These are phyloP conservation scores for Pichia occidentalis DNA, from an alignment of 805 yeast genomes.

Conservation along the genomic window DNA sequence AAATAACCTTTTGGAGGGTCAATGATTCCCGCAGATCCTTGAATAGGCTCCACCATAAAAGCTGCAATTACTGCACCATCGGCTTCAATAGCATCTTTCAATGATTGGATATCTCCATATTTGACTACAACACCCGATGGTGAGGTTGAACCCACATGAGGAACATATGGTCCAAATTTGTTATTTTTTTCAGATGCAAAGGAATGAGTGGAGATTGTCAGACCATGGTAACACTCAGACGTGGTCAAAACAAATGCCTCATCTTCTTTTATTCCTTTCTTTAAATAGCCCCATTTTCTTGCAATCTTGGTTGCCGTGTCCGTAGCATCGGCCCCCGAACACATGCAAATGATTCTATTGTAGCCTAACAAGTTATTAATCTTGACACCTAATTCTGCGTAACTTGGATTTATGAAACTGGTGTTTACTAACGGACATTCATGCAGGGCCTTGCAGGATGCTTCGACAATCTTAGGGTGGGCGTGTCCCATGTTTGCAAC, in stretches of 20 bases:
- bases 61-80: constrained; percentile 22
- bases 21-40: constrained; percentile 27
- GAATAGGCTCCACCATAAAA: constrained; percentile 27
- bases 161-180: constrained; percentile 22
- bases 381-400: constrained; percentile 19
- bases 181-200: constrained; percentile 13
- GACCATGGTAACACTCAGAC: constrained; percentile 25
- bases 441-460: constrained; percentile 20
- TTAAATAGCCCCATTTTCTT: constrained; percentile 24
- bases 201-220: constrained; percentile 26
- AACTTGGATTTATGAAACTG: constrained; percentile 21
- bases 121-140: constrained; percentile 22
- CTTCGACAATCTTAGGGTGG: constrained; percentile 26
- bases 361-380: constrained; percentile 21
- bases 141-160: constrained; percentile 20
- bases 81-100: constrained; percentile 18
- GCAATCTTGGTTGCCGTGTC: constrained; percentile 27
- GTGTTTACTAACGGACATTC: constrained; percentile 21
- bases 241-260: constrained; percentile 21
- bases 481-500: constrained; percentile 28
- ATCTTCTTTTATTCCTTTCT: constrained; percentile 18
- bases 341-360: constrained; percentile 19
- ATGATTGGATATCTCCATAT: constrained; percentile 20
- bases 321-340: constrained; percentile 26
- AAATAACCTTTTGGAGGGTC: constrained; percentile 24